Percentiles rank a stretch among this genome's conserved stretches.
Conservation (phyloP, 257 asterid genomes). For the Fraxinus excelsior region DNA sequence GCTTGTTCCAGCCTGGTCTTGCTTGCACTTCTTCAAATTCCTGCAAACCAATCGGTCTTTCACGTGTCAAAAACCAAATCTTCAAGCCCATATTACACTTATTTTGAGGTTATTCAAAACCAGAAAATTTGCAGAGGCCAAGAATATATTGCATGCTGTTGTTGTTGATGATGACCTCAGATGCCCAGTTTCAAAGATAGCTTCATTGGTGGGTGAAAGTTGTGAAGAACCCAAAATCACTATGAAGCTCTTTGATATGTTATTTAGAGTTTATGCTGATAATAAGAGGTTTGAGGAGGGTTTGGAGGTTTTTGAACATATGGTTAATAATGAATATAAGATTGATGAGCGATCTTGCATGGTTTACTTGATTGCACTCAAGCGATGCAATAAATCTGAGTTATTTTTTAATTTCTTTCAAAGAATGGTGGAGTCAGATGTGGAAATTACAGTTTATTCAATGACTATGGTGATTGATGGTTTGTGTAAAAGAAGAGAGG, state of each 20-base stretch:
- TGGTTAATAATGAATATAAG: conserved; percentile 46
- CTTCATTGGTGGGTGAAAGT: conserved; percentile 31
- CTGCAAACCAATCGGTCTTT: conserved; percentile 36
- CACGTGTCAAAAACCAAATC: conserved; percentile 42
- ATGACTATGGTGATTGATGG: conserved; percentile 67
- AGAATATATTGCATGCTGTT: conserved; percentile 47
- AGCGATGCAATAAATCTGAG: conserved; percentile 49
- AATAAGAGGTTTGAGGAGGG: conserved; percentile 41
- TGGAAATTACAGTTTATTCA: conserved; percentile 69
- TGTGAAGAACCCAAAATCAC: conserved; percentile 28
- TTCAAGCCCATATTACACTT: conserved; percentile 53
- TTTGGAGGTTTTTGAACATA: conserved; percentile 48
- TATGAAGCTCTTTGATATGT: conserved; percentile 44
- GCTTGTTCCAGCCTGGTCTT: conserved; percentile 43
- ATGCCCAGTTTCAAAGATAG: conserved; percentile 49
- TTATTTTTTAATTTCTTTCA: conserved; percentile 48
- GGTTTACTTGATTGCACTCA: conserved; percentile 70
- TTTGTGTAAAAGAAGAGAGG: conserved; percentile 59
- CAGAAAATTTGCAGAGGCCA: conserved; percentile 63
- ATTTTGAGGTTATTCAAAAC: conserved; percentile 58
- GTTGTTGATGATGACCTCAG: conserved; percentile 45
- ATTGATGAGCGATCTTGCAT: conserved; percentile 83
- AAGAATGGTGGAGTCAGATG: conserved; percentile 69
- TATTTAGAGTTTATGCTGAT: conserved; percentile 56
- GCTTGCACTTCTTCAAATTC: conserved; percentile 65